A percentile compares a stretch with the other conserved stretches of the same genome.
Conservation (phyloP, 2,329 filamentous ascomycete species). For the Cadophora sp. region DNA sequence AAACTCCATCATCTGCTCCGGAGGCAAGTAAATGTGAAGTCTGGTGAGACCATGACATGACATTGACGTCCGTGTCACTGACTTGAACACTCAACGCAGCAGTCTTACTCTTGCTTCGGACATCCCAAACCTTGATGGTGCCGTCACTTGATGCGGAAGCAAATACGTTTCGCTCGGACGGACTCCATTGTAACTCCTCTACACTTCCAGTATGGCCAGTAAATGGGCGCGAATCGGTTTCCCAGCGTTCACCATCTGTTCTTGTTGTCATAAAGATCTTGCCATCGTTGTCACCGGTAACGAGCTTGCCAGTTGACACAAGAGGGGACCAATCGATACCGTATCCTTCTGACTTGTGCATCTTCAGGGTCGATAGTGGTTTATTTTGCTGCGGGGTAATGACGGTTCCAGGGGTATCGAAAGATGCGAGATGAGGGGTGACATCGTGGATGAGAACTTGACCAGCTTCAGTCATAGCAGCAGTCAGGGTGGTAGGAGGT, state of each 20-base stretch:
- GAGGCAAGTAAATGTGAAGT: conserved; percentile 90
- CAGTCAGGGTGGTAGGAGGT: conserved; percentile 83
- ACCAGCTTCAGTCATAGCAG: conserved; percentile 89
- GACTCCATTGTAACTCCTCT: conserved; percentile 97
- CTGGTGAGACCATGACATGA: conserved; percentile 92
- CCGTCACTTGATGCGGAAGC: conserved; percentile 93
- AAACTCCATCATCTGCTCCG: conserved; percentile 90
- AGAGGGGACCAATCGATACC: conserved; percentile 95
- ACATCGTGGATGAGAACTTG: conserved; percentile 94
- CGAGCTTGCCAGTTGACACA: conserved; percentile 79
- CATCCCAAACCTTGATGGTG: conserved; percentile 95
- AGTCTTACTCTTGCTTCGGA: conserved; percentile 86
- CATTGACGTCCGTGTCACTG: conserved; percentile 88
- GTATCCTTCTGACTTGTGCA: conserved; percentile 94
- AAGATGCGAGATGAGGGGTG: conserved; percentile 84
- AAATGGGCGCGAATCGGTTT: conserved; percentile 84
- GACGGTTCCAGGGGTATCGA: conserved; percentile 85
- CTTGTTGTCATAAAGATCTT: conserved; percentile 87
- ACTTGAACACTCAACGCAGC: conserved; percentile 88
- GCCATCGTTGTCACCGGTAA: conserved; percentile 91
- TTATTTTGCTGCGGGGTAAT: conserved; percentile 86
- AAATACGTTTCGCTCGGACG: conserved; percentile 91
- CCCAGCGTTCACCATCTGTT: conserved; percentile 87
- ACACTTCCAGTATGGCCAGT: conserved; percentile 84
- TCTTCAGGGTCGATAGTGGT: conserved; percentile 83